Percentiles rank a stretch among this genome's conserved stretches.
phyloP scores from a whole-genome alignment of 2,329 filamentous ascomycete species.

The Colletotrichum destructivum region DNA sequence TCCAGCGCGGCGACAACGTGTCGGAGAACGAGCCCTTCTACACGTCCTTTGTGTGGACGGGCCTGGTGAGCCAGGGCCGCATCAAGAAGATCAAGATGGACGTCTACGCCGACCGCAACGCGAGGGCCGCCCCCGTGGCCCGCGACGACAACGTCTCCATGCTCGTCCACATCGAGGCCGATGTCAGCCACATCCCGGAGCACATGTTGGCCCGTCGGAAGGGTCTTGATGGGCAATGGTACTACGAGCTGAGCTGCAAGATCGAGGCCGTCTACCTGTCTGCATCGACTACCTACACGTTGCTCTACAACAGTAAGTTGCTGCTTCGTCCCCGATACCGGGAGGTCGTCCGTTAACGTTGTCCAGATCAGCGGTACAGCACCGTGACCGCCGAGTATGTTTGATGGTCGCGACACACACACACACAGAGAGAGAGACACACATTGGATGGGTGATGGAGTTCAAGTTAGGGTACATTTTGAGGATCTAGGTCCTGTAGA shows the following conservation, averaged over 20 bases:
- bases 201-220: slow-evolving; percentile 50
- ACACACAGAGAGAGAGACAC: too few relatives aligned
- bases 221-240: slow-evolving; percentile 56
- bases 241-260: slow-evolving; percentile 57
- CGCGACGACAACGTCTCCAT: slow-evolving; percentile 55
- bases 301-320: slow-evolving; percentile 58
- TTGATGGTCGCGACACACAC: slow-evolving; percentile 34
- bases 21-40: slow-evolving; percentile 57
- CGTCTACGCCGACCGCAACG: slow-evolving; percentile 54
- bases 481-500: background rate
- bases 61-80: slow-evolving; percentile 52
- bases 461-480: background rate
- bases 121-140: slow-evolving; percentile 50
- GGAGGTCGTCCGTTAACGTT: background rate
- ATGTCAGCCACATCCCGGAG: slow-evolving; percentile 59
- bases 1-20: slow-evolving; percentile 56
- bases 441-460: too few relatives aligned
- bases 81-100: slow-evolving; percentile 53
- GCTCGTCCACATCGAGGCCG: slow-evolving; percentile 57
- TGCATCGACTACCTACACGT: slow-evolving; percentile 59
- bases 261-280: slow-evolving; percentile 60
- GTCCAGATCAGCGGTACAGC: slow-evolving; percentile 55
- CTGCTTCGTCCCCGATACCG: too few relatives aligned
- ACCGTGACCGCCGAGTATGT: slow-evolving; percentile 61
- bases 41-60: slow-evolving; percentile 51